A percentile compares a stretch with the other conserved stretches of the same genome.
phyloP scores from a whole-genome alignment of 768 basidiomycete genomes.

The Rubroboletus satanas region DNA sequence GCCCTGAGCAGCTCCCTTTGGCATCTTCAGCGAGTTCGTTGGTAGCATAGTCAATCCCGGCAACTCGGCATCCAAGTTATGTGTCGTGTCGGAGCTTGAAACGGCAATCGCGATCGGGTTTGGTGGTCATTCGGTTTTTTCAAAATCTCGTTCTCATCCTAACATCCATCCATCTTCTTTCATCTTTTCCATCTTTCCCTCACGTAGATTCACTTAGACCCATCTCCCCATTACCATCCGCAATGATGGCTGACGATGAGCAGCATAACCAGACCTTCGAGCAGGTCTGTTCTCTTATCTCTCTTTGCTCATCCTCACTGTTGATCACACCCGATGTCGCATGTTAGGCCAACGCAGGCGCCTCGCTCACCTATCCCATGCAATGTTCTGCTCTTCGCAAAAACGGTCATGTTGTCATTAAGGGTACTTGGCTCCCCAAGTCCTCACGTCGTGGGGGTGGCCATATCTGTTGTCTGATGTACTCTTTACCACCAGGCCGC shows the following conservation, averaged over 20 bases:
- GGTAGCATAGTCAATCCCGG: not conserved
- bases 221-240: slow-evolving; percentile 12
- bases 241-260: slow-evolving; percentile 86
- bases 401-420: slow-evolving; percentile 94
- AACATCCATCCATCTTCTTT: slow-evolving; percentile 23
- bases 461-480: slow-evolving; percentile 2
- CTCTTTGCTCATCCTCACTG: slow-evolving; percentile 2
- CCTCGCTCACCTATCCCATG: slow-evolving; percentile 79
- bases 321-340: slow-evolving; percentile 19
- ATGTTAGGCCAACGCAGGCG: slow-evolving; percentile 62
- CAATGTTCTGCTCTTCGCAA: slow-evolving; percentile 96
- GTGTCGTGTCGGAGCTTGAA: slow-evolving; percentile 45
- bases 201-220: slow-evolving; percentile 23
- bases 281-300: slow-evolving; percentile 45
- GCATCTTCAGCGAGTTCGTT: not conserved
- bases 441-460: not conserved
- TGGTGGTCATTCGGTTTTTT: slow-evolving; percentile 7
- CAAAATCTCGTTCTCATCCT: slow-evolving; percentile 23
- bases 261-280: slow-evolving; percentile 90
- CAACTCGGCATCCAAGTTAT: slow-evolving; percentile 14
- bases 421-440: slow-evolving; percentile 43
- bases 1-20: not conserved
- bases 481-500: slow-evolving; percentile 45
- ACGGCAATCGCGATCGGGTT: slow-evolving; percentile 26
- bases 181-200: slow-evolving; percentile 21